These are phyloP conservation scores for Bruguiera gymnorhiza DNA, from an alignment of 345 rosid species.

Conservation along the genomic window DNA sequence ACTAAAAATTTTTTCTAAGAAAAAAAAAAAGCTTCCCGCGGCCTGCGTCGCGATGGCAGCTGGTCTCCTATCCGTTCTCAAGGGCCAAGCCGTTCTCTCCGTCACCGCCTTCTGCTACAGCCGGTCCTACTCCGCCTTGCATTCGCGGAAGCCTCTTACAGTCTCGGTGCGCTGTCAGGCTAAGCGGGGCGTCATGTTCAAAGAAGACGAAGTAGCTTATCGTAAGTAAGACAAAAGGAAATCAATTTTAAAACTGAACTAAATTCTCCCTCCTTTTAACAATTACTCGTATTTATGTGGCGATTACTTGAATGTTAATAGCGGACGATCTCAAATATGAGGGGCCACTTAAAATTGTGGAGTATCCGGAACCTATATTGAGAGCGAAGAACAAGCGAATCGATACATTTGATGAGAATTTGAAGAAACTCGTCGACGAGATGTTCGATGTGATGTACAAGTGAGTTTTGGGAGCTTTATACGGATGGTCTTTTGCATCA, in stretches of 20 bases:
- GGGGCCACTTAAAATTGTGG: slow-evolving; percentile 66
- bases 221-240: neutral
- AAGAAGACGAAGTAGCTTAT: slow-evolving; percentile 18
- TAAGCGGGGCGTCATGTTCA: slow-evolving; percentile 19
- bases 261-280: neutral
- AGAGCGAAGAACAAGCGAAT: slow-evolving; percentile 73
- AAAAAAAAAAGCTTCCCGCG: neutral
- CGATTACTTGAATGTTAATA: slow-evolving; percentile 8
- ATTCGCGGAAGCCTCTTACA: neutral
- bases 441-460: slow-evolving; percentile 96
- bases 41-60: neutral
- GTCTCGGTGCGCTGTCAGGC: slow-evolving; percentile 13
- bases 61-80: slow-evolving; percentile 5
- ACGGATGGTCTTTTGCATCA: neutral
- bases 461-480: slow-evolving; percentile 41
- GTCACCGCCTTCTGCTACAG: neutral
- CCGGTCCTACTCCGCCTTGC: slow-evolving; percentile 3
- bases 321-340: slow-evolving; percentile 72
- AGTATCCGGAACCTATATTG: slow-evolving; percentile 84
- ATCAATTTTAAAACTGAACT: neutral
- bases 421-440: slow-evolving; percentile 73
- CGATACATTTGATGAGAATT: slow-evolving; percentile 62
- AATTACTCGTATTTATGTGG: neutral
- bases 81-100: neutral
- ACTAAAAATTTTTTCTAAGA: no score